phyloP scores from a whole-genome alignment of 305 asterid species.

The Plantago lanceolata region DNA sequence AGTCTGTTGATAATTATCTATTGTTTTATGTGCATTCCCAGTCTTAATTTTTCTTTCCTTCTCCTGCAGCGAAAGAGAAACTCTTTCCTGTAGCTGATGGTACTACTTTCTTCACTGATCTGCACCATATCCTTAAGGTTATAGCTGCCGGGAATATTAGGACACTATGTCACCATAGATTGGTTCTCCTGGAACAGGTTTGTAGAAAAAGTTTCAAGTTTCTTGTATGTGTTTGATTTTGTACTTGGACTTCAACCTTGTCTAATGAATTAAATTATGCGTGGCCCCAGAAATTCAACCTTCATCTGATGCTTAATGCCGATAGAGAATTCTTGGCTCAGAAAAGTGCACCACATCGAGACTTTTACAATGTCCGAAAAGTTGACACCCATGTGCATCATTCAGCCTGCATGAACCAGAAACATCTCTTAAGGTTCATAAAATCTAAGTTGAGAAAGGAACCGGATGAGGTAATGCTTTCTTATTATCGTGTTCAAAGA shows the following conservation, averaged over 20 bases:
- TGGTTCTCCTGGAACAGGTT: slow-evolving; percentile 93
- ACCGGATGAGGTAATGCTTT: slow-evolving; percentile 78
- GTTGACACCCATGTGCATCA: slow-evolving; percentile 99
- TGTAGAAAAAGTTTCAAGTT: slow-evolving; percentile 2
- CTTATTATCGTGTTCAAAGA: slow-evolving; percentile 16
- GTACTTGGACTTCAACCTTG: slow-evolving; percentile 17
- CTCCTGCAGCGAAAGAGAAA: slow-evolving; percentile 60
- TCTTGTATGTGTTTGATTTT: not conserved
- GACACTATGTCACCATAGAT: slow-evolving; percentile 88
- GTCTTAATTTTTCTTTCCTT: slow-evolving; percentile 23
- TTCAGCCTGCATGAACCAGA: slow-evolving; percentile 99
- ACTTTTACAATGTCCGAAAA: slow-evolving; percentile 92
- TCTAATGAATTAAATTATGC: slow-evolving; percentile 17
- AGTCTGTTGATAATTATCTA: slow-evolving; percentile 10
- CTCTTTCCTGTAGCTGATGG: slow-evolving; percentile 94
- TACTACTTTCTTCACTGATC: slow-evolving; percentile 88
- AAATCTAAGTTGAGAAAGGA: slow-evolving; percentile 95
- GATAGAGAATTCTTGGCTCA: slow-evolving; percentile 97
- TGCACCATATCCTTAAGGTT: slow-evolving; percentile 91
- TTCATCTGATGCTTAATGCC: slow-evolving; percentile 98
- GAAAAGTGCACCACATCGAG: slow-evolving; percentile 99
- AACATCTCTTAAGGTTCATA: slow-evolving; percentile 88
- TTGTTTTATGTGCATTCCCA: slow-evolving; percentile 13
- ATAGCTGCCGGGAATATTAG: slow-evolving; percentile 94
- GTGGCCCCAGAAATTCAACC: slow-evolving; percentile 80